Evolutionary conservation across 768 basidiomycete genomes (phyloP).

Genomic region (Rhodotorula diobovata): DNA sequence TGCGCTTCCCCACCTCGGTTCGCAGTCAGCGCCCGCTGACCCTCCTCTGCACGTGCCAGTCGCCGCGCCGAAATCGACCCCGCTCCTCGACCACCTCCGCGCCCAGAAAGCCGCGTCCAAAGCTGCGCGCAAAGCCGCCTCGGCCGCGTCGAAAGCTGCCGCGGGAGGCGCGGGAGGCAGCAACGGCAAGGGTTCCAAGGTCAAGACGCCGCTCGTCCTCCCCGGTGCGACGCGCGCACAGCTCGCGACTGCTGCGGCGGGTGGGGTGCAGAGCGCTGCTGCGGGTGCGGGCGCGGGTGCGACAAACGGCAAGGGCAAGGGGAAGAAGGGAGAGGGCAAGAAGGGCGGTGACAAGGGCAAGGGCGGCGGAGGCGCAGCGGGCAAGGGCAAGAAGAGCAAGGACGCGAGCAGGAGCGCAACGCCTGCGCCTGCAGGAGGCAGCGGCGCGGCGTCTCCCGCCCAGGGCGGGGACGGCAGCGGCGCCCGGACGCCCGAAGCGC

Average conservation of each 20-base stretch:
- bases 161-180: slow-evolving; percentile 3
- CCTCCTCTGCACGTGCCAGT: no score
- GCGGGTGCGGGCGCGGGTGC: neutral
- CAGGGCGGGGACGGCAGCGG: neutral
- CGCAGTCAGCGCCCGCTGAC: neutral
- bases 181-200: slow-evolving; percentile 6
- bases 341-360: slow-evolving; percentile 14
- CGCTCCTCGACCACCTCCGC: slow-evolving; percentile 86
- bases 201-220: slow-evolving; percentile 46
- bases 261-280: slow-evolving; percentile 3
- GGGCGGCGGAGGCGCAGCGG: neutral
- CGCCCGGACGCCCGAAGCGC: neutral
- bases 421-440: neutral
- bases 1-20: neutral
- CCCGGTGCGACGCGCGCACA: slow-evolving; percentile 10
- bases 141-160: slow-evolving; percentile 48
- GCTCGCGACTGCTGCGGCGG: neutral
- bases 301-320: neutral
- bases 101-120: slow-evolving; percentile 62
- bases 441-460: neutral
- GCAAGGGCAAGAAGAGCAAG: slow-evolving; percentile 17
- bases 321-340: slow-evolving; percentile 9
- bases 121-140: slow-evolving; percentile 56
- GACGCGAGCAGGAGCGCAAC: slow-evolving; percentile 7
- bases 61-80: slow-evolving; percentile 69